phyloP scores from a whole-genome alignment of 2,329 filamentous ascomycete species.

The Fusarium luffae region DNA sequence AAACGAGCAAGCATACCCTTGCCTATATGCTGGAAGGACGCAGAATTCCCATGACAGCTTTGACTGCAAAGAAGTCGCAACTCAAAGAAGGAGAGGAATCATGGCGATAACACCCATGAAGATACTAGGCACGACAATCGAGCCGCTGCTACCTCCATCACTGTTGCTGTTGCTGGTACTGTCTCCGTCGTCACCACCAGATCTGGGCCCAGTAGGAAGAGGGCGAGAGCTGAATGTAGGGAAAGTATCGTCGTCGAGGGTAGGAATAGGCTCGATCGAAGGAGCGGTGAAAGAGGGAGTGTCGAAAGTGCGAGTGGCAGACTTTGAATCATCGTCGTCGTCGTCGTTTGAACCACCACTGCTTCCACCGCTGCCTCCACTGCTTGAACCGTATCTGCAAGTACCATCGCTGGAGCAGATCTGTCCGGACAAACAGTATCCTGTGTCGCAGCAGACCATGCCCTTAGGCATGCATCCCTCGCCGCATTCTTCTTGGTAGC shows the following conservation, averaged over 20 bases:
- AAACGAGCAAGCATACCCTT: neutral
- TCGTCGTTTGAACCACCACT: slow-evolving; percentile 30
- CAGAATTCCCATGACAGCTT: neutral
- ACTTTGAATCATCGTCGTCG: slow-evolving; percentile 11
- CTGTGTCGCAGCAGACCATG: slow-evolving; percentile 41
- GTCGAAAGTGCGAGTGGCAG: slow-evolving; percentile 12
- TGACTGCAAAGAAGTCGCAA: neutral
- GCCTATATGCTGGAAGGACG: neutral
- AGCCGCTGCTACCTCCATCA: slow-evolving; percentile 18
- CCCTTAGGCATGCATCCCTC: slow-evolving; percentile 46
- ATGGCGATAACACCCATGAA: slow-evolving; percentile 42
- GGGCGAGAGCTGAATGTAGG: slow-evolving; percentile 13
- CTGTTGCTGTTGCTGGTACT: slow-evolving; percentile 11
- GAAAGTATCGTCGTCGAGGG: slow-evolving; percentile 1
- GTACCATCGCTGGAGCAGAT: slow-evolving; percentile 39
- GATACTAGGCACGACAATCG: slow-evolving; percentile 31
- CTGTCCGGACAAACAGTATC: slow-evolving; percentile 47
- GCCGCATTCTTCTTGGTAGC: slow-evolving; percentile 38
- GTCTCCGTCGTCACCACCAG: slow-evolving; percentile 24
- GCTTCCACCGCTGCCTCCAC: slow-evolving; percentile 26
- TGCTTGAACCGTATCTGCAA: slow-evolving; percentile 24
- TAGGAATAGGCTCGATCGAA: slow-evolving; percentile 31
- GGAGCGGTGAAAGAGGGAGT: slow-evolving; percentile 31
- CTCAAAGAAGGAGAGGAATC: slow-evolving; percentile 44
- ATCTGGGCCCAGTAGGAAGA: slow-evolving; percentile 21